Evolutionary conservation across 805 yeast genomes (phyloP).

Genomic region (Saccharomyces jurei): DNA sequence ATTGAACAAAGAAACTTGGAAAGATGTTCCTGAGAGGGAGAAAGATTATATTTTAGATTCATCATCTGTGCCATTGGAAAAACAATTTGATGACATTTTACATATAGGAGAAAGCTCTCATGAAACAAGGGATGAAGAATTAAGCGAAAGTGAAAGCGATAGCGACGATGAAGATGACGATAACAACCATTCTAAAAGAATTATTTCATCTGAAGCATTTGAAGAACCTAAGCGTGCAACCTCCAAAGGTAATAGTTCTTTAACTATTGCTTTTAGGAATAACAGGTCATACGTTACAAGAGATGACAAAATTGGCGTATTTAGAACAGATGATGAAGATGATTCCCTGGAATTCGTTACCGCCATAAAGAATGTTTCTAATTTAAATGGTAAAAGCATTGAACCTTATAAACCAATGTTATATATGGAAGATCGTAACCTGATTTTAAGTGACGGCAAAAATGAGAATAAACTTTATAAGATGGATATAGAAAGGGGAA

Average conservation of each 20-base stretch:
- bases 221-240: constrained; percentile 11
- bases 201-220: constrained; percentile 17
- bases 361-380: constrained; percentile 53
- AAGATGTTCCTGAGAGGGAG: constrained; percentile 35
- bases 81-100: constrained; percentile 30
- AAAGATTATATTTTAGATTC: constrained; percentile 52
- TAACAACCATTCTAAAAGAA: constrained; percentile 22
- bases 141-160: constrained; percentile 32
- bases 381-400: constrained; percentile 41
- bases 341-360: constrained; percentile 52
- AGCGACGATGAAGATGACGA: constrained; percentile 33
- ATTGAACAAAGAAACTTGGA: constrained; percentile 45
- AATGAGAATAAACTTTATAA: constrained; percentile 44
- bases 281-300: constrained; percentile 74
- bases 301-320: constrained; percentile 74
- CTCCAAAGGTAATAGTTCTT: constrained; percentile 44
- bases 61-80: constrained; percentile 33
- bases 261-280: constrained; percentile 63
- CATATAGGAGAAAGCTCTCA: constrained; percentile 19
- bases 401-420: constrained; percentile 64
- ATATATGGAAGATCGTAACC: constrained; percentile 61
- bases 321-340: constrained; percentile 46
- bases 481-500: constrained; percentile 74
- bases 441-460: constrained; percentile 54
- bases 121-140: constrained; percentile 25